Evolutionary conservation across 345 rosid species (phyloP).

Genomic region (Mercurialis annua): DNA sequence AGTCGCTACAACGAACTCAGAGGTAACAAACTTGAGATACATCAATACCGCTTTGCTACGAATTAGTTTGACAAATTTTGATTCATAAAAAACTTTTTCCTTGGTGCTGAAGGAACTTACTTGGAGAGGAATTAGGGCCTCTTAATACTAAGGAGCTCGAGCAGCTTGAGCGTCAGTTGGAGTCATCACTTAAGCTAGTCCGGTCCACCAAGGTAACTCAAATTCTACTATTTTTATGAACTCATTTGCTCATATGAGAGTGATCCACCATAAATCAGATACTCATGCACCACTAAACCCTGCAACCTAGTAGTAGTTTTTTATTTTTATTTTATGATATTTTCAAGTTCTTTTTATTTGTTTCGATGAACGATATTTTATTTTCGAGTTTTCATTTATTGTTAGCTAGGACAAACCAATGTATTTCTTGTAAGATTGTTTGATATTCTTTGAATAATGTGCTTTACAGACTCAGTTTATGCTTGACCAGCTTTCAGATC

Average conservation of each 20-base stretch:
- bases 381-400: neutral
- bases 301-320: no score
- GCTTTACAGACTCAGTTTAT: constrained; percentile 70
- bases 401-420: neutral
- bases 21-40: constrained; percentile 39
- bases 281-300: no score
- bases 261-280: no score
- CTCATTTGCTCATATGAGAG: no score
- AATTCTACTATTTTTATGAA: neutral
- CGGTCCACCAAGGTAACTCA: constrained; percentile 75
- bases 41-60: no score
- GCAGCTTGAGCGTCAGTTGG: constrained; percentile 92
- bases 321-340: no score
- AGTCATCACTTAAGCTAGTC: constrained; percentile 78
- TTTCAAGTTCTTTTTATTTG: neutral
- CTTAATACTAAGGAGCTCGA: constrained; percentile 87
- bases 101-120: constrained; percentile 59
- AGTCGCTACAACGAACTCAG: constrained; percentile 77
- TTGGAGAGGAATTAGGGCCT: constrained; percentile 94
- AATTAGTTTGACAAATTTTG: neutral
- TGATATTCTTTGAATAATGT: neutral
- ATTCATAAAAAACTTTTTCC: neutral
- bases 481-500: constrained; percentile 95
- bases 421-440: neutral
- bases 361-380: no score